These are phyloP conservation scores for Lachancea fermentati DNA, from an alignment of 805 yeast genomes.

Conservation along the genomic window DNA sequence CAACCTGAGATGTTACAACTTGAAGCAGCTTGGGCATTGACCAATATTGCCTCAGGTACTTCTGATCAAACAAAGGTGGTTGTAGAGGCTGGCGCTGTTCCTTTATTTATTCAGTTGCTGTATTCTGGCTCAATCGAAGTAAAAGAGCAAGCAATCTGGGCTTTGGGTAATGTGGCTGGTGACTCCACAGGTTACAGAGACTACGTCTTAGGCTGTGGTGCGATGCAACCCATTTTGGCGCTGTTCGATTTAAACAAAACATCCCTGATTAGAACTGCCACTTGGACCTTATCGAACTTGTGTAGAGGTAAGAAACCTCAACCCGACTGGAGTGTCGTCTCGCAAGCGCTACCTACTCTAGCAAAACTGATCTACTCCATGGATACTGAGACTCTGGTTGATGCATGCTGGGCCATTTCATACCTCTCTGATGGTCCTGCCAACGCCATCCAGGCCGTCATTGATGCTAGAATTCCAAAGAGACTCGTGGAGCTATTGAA, in stretches of 20 bases:
- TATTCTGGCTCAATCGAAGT: constrained; percentile 82
- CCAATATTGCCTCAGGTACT: constrained; percentile 93
- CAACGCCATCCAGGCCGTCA: constrained; percentile 92
- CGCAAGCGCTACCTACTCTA: constrained; percentile 82
- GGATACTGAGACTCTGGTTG: constrained; percentile 90
- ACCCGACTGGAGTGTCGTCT: constrained; percentile 89
- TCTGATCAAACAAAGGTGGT: constrained; percentile 86
- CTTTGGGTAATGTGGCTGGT: constrained; percentile 97
- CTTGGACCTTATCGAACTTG: constrained; percentile 95
- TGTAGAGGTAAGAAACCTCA: constrained; percentile 96
- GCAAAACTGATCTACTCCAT: constrained; percentile 85
- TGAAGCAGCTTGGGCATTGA: constrained; percentile 99
- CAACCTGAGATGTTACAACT: constrained; percentile 86
- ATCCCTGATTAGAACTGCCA: constrained; percentile 91
- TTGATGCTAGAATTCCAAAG: constrained; percentile 92
- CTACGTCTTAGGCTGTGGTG: constrained; percentile 75
- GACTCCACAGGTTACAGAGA: constrained; percentile 90
- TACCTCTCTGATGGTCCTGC: constrained; percentile 89
- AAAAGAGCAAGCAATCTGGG: constrained; percentile 99
- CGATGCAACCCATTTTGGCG: constrained; percentile 81
- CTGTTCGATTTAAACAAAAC: constrained; percentile 77
- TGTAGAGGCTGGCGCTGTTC: constrained; percentile 91
- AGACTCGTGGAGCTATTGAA: constrained; percentile 86
- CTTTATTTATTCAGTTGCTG: constrained; percentile 77
- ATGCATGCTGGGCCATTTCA: constrained; percentile 98